Conservation (phyloP, 73 alveolate genomes). For the Paramecium sexaurelia region DNA sequence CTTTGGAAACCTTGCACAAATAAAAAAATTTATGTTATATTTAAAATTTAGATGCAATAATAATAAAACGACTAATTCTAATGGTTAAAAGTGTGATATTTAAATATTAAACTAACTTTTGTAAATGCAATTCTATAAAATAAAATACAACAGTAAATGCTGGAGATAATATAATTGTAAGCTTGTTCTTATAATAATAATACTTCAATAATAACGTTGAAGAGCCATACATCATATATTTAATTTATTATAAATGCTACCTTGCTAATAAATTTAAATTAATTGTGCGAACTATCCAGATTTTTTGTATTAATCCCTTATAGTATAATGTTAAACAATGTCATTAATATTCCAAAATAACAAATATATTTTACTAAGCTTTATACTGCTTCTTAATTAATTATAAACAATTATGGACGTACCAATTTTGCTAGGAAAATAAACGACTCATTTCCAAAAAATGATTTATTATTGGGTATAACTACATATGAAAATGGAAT, state of each 20-base stretch:
- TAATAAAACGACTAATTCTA: neutral
- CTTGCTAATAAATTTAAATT: neutral
- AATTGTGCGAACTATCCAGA: neutral
- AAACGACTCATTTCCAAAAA: neutral
- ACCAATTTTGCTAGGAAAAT: neutral
- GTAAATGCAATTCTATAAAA: neutral
- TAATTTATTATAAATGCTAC: neutral
- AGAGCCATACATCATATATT: constrained; percentile 23
- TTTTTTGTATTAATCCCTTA: neutral
- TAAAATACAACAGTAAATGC: neutral
- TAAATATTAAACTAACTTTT: neutral
- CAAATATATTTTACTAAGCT: neutral
- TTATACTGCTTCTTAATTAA: neutral
- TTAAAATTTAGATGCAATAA: neutral
- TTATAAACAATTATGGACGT: neutral
- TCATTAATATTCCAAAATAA: neutral
- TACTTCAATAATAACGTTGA: neutral
- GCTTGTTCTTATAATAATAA: neutral
- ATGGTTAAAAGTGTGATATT: neutral
- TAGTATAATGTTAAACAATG: neutral
- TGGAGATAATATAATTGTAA: neutral
- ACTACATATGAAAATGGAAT: neutral
- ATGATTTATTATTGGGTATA: neutral
- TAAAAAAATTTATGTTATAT: neutral
- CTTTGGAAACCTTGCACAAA: neutral